A percentile compares a stretch with the other conserved stretches of the same genome.
phyloP scores from a whole-genome alignment of 2,329 filamentous ascomycete species.

The Ophiostoma populinum region DNA sequence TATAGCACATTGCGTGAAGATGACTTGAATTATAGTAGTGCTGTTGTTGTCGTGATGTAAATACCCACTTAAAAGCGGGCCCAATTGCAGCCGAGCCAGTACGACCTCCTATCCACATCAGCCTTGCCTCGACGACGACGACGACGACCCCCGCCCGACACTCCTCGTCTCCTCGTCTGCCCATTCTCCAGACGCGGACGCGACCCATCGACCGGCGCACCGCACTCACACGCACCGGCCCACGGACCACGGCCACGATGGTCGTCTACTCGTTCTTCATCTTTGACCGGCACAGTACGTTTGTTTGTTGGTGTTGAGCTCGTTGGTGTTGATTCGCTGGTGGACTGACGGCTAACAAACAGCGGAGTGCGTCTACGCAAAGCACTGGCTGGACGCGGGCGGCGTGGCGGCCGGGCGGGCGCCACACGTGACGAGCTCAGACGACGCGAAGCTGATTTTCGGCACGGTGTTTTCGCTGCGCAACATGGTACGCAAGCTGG shows the following conservation, averaged over 20 bases:
- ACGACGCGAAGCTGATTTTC: conserved; percentile 95
- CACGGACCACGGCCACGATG: conserved; percentile 36
- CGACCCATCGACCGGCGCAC: background rate
- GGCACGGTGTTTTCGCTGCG: conserved; percentile 90
- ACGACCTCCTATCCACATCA: background rate
- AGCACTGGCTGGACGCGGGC: conserved; percentile 50
- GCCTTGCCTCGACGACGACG: background rate
- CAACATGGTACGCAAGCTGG: conserved; percentile 92
- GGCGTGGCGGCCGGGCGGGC: conserved; percentile 1
- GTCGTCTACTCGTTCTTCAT: conserved; percentile 96
- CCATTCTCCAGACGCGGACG: too few species aligned
- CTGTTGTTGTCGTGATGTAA: too few species aligned
- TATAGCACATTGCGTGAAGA: too few species aligned
- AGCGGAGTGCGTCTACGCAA: conserved; percentile 97
- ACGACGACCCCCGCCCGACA: background rate
- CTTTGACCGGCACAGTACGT: conserved; percentile 90
- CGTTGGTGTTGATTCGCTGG: background rate
- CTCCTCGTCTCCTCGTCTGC: background rate
- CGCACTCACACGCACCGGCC: background rate
- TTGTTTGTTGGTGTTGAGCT: too few species aligned
- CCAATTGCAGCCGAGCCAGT: too few species aligned
- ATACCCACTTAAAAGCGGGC: too few species aligned
- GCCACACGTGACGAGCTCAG: conserved; percentile 21
- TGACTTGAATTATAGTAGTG: too few species aligned
- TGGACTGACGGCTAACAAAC: too few species aligned